phyloP scores from a whole-genome alignment of 164 flowering plant genomes.

The Kingdonia uniflora region DNA sequence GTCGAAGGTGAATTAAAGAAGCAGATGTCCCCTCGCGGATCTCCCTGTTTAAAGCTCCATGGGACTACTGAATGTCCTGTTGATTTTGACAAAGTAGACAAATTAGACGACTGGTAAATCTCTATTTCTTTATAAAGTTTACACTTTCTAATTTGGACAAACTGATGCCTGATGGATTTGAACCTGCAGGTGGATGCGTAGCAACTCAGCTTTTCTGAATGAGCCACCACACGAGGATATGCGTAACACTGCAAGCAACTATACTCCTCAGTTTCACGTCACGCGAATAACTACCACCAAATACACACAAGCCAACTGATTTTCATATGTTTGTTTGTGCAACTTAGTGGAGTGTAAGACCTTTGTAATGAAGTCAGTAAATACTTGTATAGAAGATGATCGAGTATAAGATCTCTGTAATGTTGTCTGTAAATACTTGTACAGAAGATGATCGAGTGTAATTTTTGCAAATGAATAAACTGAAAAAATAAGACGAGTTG shows the following conservation, averaged over 20 bases:
- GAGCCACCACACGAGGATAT: slow-evolving; percentile 3
- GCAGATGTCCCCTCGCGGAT: neutral
- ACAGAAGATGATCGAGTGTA: no score
- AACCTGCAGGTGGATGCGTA: slow-evolving; percentile 1
- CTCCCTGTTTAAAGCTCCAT: neutral
- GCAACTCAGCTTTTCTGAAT: slow-evolving; percentile 6
- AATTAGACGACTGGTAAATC: slow-evolving; percentile 5
- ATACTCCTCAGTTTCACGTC: slow-evolving; percentile 4
- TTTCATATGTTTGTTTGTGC: neutral
- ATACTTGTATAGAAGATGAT: no score
- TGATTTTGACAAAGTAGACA: slow-evolving; percentile 1
- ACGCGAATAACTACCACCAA: neutral
- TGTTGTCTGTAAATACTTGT: no score
- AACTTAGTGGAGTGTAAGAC: no score
- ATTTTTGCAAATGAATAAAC: no score
- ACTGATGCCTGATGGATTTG: neutral
- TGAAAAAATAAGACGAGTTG: no score
- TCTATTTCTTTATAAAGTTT: neutral
- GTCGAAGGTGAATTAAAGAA: neutral
- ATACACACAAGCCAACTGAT: slow-evolving; percentile 1
- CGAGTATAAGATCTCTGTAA: no score
- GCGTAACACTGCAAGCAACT: neutral
- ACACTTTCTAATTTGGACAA: neutral
- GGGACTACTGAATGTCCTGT: neutral
- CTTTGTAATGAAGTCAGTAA: no score